Evolutionary conservation across 1,139 yeast genomes (phyloP), one percentile per base, ranked within the genome.

Genomic region (Barnettozyma hawaiiensis): DNA sequence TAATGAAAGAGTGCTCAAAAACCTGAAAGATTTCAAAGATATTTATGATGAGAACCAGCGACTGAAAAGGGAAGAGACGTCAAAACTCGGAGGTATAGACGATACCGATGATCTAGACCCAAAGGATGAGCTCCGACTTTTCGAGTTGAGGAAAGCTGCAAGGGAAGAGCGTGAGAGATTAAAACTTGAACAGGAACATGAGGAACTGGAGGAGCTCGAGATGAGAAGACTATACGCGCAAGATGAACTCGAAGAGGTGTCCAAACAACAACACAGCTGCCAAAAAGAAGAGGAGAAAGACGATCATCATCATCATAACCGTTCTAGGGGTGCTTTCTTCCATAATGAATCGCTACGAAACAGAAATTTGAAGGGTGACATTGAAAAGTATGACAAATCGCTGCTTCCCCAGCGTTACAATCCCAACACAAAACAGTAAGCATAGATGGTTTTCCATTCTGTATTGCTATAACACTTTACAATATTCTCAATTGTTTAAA

Each of bases 71-170:
- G 50, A 50, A 8, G 43, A 49, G 16, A 54, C 50, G 19, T 60
- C 57, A 18, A 50, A 57, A 14, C 64, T 59, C 5, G 42, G 44
- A 7, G 66, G 64, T 0, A 61, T 75, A 1, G 80, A 76, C 49
- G 83, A 77, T 49, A 73, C 79, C 0, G 83, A 77, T 52, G 78
- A 71, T 29, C 33, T 73, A 12, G 76, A 76, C 47, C 76, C 79
- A 0, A 73, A 63, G 35, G 57, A 52, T 2, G 83, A 65, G 43
- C 43, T 52, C 22, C 65, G 82, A 7, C 76, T 74, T 46, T 51
- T 56, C 32, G 51, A 51, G 14, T 60, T n/a, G 12, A 38, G 45
- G 20, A 38, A 38, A 14, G 12, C n/a, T 15, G 23, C 14, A 11
- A 42, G 83, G 31, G 54, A 66, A 40, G 53, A 61, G 40, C 65